Evolutionary conservation across 768 basidiomycete genomes (phyloP), one percentile per base, ranked within the genome.

Genomic region (Flagelloscypha sp.): DNA sequence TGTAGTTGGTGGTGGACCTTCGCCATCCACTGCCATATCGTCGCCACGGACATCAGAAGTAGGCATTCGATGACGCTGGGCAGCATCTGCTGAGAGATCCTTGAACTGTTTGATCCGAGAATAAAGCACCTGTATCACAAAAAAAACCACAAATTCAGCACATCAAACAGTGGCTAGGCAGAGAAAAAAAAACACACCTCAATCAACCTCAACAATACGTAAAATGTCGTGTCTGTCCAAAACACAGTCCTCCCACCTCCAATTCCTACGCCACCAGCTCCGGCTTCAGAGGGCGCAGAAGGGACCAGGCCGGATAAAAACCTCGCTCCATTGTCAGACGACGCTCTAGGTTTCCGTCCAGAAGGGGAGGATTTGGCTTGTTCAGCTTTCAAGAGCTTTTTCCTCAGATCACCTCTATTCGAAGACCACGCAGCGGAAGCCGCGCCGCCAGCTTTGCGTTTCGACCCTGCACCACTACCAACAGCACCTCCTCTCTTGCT

Each of bases 151-250:
- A 28, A n/a, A 6, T 28, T 33, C 27, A 47, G 20, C 24, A 17
- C 24, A 15, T n/a, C 35, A 34, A 12, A 34, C 8, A 27, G 19
- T 5, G 3, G 30, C 37, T 36, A n/a, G 10, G 25, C 10, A 23
- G 19, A 38, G 3, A 23, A 41, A 25, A 18, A 13, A 19, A 2
- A 22, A 55, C 79, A 31, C 40, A 90, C 94, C 78, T 97, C 84
- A 27, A 97, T 56, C 32, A 93, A 63, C 22, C 94, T 76, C 48
- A 98, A 58, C 16, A 97, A 60, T 7, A 76, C 74, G 62, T 97
- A 99, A 50, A 88, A 88, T 16, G 78, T 69, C 13, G 86, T 89
- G 58, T 95, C 97, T 40, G 80, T 78, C 59, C 88, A 97, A 60
- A 97, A 90, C 23, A 77, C 70, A 30, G 57, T 62, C 37, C 72